Percentiles rank a stretch among this genome's conserved stretches.
Conservation (phyloP, 331 rosid genomes). For the Malus hybrid region DNA sequence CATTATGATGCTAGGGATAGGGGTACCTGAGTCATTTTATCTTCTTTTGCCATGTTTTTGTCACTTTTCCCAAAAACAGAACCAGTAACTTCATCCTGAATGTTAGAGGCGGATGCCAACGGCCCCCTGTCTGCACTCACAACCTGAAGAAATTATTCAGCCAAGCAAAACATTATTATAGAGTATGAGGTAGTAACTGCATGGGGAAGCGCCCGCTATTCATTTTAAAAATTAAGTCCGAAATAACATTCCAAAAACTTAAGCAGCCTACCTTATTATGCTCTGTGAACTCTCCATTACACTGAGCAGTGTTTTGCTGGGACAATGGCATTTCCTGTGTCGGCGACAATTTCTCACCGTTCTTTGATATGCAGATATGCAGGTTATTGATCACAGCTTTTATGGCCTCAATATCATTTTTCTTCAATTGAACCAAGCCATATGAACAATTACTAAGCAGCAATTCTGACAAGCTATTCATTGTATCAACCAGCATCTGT, state of each 20-base stretch:
- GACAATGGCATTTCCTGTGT: conserved; percentile 25
- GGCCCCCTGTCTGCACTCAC: conserved; percentile 22
- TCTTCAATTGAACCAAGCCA: conserved; percentile 36
- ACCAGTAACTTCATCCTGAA: conserved; percentile 24
- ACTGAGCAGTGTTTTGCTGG: conserved; percentile 28
- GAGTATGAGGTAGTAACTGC: background rate
- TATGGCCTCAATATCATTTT: conserved; percentile 38
- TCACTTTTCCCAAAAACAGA: conserved; percentile 24
- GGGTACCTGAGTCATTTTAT: conserved; percentile 61
- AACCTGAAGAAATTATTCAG: conserved; percentile 29
- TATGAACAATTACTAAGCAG: conserved; percentile 51
- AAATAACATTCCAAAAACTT: background rate
- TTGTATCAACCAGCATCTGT: conserved; percentile 42
- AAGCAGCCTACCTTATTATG: conserved; percentile 42
- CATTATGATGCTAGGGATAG: background rate
- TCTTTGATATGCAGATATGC: conserved; percentile 40
- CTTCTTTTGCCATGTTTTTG: conserved; percentile 40
- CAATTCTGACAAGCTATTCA: conserved; percentile 56
- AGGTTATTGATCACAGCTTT: conserved; percentile 51
- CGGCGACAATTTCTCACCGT: conserved; percentile 20
- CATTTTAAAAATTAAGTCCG: background rate
- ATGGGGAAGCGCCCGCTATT: background rate
- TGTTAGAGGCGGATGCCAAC: conserved; percentile 17
- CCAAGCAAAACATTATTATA: conserved; percentile 7
- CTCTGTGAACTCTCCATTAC: conserved; percentile 21